Evolutionary conservation across 371 early-diverging fungal species (phyloP).

Genomic region (Synchytrium microbalum): DNA sequence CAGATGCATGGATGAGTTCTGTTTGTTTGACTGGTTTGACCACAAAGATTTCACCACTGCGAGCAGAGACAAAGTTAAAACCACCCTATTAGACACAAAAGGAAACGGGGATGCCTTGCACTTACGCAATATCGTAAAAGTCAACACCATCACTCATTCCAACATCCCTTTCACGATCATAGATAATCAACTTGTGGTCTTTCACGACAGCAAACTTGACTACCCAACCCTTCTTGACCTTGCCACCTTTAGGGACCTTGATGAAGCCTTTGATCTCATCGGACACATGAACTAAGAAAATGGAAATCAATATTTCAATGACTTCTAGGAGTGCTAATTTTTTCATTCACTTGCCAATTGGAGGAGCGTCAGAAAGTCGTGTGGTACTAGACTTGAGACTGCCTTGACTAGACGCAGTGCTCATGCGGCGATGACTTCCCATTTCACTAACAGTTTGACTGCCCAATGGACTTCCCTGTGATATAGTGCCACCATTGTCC

Average conservation of each 20-base stretch:
- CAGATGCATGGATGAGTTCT: conserved; percentile 42
- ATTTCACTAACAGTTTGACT: neutral
- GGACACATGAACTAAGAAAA: conserved; percentile 14
- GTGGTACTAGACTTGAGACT: conserved; percentile 15
- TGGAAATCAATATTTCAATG: neutral
- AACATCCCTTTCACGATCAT: conserved; percentile 32
- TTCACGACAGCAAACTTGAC: conserved; percentile 26
- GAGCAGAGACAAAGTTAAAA: neutral
- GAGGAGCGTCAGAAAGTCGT: neutral
- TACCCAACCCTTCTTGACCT: conserved; percentile 43
- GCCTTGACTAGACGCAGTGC: conserved; percentile 16
- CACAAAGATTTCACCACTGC: conserved; percentile 34
- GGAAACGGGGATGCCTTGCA: neutral
- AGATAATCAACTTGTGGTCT: conserved; percentile 30
- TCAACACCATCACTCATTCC: conserved; percentile 15
- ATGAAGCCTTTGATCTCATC: conserved; percentile 28
- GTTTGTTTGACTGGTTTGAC: conserved; percentile 36
- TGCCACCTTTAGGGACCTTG: conserved; percentile 41
- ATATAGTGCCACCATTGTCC: neutral
- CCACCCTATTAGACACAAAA: too few species aligned
- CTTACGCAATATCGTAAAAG: conserved; percentile 29
- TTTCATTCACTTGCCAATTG: neutral
- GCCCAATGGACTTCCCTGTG: neutral
- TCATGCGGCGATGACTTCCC: conserved; percentile 10
- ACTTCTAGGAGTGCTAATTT: neutral